Evolutionary conservation across 2,329 filamentous ascomycete genomes (phyloP).

Genomic region (Exophiala lecanii-corni): DNA sequence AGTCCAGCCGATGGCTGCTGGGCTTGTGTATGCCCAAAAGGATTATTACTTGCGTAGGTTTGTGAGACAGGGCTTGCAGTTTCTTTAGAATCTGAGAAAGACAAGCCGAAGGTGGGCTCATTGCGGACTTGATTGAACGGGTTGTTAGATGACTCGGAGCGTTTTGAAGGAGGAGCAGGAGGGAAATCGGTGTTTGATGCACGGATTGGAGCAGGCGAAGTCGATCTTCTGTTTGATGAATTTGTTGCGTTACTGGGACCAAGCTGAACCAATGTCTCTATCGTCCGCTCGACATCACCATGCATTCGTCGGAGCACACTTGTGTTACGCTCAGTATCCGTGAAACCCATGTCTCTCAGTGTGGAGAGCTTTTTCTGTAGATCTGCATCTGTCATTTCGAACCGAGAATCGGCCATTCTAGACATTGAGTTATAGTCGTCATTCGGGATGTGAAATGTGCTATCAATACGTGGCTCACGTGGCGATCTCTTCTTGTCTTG

Average conservation of each 20-base stretch:
- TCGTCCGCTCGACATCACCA: constrained; percentile 78
- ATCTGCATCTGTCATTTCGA: constrained; percentile 36
- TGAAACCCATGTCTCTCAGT: constrained; percentile 87
- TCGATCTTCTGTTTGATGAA: constrained; percentile 1
- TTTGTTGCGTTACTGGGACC: constrained; percentile 54
- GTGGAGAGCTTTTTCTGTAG: constrained; percentile 70
- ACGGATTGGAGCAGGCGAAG: neutral
- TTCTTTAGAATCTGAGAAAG: constrained; percentile 26
- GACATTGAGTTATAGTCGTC: constrained; percentile 22
- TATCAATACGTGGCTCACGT: constrained; percentile 29
- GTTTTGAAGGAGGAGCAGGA: constrained; percentile 5
- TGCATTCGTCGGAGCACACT: constrained; percentile 76
- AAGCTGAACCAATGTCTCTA: constrained; percentile 77
- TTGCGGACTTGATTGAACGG: constrained; percentile 15
- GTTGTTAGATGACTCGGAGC: constrained; percentile 18
- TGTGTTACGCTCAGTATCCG: constrained; percentile 73
- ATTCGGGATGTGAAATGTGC: constrained; percentile 24
- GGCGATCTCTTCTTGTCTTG: constrained; percentile 37
- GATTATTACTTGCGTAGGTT: constrained; percentile 27
- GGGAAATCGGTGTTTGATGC: neutral
- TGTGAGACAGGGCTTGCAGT: constrained; percentile 9
- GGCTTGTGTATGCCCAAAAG: constrained; percentile 31
- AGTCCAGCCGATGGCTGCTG: constrained; percentile 43
- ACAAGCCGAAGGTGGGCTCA: constrained; percentile 22
- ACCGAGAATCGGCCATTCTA: constrained; percentile 18